Evolutionary conservation across 2,329 filamentous ascomycete genomes (phyloP).

Genomic region (Hypomyces perniciosus): DNA sequence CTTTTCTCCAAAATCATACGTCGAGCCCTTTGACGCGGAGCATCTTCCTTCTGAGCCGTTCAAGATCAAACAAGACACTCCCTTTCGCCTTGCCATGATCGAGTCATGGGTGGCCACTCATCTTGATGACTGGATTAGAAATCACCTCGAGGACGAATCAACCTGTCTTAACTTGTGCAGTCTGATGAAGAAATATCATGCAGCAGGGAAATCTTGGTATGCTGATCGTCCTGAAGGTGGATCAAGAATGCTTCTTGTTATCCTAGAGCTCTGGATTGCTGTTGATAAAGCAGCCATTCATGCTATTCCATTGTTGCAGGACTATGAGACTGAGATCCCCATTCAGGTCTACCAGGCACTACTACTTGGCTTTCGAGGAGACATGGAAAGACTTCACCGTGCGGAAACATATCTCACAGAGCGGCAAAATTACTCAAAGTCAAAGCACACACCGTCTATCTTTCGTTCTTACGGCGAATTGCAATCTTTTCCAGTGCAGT

Average conservation of each 20-base stretch:
- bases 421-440: not conserved
- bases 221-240: conserved; percentile 34
- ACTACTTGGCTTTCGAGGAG: conserved; percentile 34
- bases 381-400: conserved; percentile 39
- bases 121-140: conserved; percentile 33
- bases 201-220: conserved; percentile 28
- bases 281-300: conserved; percentile 42
- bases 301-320: conserved; percentile 33
- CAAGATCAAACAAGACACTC: not conserved
- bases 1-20: conserved; percentile 10
- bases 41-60: not conserved
- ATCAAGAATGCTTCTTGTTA: conserved; percentile 50
- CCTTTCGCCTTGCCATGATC: conserved; percentile 30
- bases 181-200: conserved; percentile 33
- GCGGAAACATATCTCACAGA: conserved; percentile 39
- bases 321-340: conserved; percentile 43
- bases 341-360: conserved; percentile 35
- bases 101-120: conserved; percentile 43
- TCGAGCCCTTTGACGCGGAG: not conserved
- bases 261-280: conserved; percentile 54
- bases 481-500: conserved; percentile 15
- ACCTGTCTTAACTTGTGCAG: conserved; percentile 24
- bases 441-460: conserved; percentile 1
- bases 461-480: conserved; percentile 16
- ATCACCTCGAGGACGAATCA: conserved; percentile 13